A percentile compares a stretch with the other conserved stretches of the same genome.
Evolutionary conservation across 352 stramenopile species (phyloP).

Genomic region (Elongisporangium senticosum): DNA sequence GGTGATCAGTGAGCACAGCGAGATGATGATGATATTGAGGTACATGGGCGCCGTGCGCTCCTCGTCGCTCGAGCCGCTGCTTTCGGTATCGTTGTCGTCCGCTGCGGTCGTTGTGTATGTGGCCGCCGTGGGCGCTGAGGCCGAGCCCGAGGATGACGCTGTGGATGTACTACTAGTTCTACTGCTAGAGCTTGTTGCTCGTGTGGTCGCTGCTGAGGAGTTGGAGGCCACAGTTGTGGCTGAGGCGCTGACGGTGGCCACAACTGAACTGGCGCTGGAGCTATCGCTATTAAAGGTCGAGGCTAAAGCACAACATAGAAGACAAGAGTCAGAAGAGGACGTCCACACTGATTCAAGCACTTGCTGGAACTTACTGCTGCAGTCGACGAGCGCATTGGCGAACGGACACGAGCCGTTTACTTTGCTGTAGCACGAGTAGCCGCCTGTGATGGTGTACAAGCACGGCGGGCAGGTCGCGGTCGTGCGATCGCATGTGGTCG

Average conservation of each 20-base stretch:
- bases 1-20: too few species aligned
- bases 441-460: slow-evolving; percentile 56
- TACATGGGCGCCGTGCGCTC: too few species aligned
- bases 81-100: too few species aligned
- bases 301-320: slow-evolving; percentile 4
- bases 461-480: slow-evolving; percentile 46
- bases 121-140: too few species aligned
- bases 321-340: background rate
- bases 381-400: slow-evolving; percentile 23
- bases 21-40: too few species aligned
- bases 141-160: too few species aligned
- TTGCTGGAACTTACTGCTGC: slow-evolving; percentile 11
- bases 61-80: too few species aligned
- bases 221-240: background rate
- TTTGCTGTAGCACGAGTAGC: slow-evolving; percentile 68
- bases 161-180: too few species aligned
- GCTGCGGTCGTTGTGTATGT: too few species aligned
- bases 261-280: slow-evolving; percentile 3
- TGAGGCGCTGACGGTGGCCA: slow-evolving; percentile 1
- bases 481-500: slow-evolving; percentile 38
- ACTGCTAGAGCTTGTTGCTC: background rate
- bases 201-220: background rate
- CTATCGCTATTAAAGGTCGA: slow-evolving; percentile 1
- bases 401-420: slow-evolving; percentile 35
- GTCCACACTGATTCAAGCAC: background rate